Base-by-base conservation (phyloP, 2,329 filamentous ascomycete genomes). In the Monilinia polystroma region DNA sequence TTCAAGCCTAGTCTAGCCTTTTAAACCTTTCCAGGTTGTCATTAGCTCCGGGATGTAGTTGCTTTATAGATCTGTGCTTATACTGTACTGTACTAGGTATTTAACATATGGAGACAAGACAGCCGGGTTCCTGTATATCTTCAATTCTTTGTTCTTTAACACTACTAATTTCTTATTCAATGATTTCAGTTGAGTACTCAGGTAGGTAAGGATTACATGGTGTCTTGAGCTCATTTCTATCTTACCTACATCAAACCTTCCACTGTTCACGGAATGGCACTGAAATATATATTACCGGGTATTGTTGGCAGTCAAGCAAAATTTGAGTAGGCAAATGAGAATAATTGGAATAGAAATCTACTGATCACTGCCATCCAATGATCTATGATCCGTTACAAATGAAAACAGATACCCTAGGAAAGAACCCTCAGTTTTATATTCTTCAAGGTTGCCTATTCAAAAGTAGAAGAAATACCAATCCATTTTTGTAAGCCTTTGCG, bases 1-100 rank as follows among this genome's bases (percentile, higher is more conserved):
- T 26, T 38, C 29, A 47, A 64, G 62, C 51, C 62, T 57, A 64
- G 62, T 35, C 38, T 56, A 35, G 32, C 23, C 49, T 45, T 45
- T 55, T 29, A 20, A 62, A 49, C 64, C 66, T 57, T 64, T 23
- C 23, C 23, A 23, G 23, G 23, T 23, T 57, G 16, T 56, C 26
- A 35, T 57, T 64, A 57, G 62, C 62, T 57, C 62, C 62, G 62
- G 62, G 62, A 60, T 49, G 56, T 58, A 47, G 56, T n/a, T 47
- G 1, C 20, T 49, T 60, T 43, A 18, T 60, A 10, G 58, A 60
- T 62, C 58, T 38, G 47, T 7, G 47, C 32, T 18, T 23, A 51
- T 20, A 23, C 8, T 38, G 29, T 14, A 14, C 10, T 23, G 3
- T 29, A 29, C 29, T 29, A 29, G 29, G 29, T 29, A 29, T 41